phyloP scores from a whole-genome alignment of 495 filamentous ascomycete species.

The Podospora didyma region DNA sequence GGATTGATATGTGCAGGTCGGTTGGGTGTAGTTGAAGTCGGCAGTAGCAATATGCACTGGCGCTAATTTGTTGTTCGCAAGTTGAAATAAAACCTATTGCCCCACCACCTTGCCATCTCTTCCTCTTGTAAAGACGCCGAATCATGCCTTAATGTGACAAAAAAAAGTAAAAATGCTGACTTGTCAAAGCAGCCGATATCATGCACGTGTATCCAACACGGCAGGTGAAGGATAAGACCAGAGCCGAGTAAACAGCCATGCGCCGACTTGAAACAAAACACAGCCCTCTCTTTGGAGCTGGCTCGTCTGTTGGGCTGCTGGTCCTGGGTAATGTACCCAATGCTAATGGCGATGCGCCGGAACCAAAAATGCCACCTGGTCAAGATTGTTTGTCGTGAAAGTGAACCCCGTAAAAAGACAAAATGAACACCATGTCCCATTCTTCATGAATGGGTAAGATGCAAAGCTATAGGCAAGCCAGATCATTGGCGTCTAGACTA shows the following conservation, averaged over 20 bases:
- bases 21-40: too few species aligned
- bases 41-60: too few species aligned
- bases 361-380: not conserved
- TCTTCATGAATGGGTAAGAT: slow-evolving; percentile 9
- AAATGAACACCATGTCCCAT: slow-evolving; percentile 10
- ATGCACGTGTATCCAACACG: slow-evolving; percentile 10
- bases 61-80: not conserved
- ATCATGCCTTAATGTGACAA: slow-evolving; percentile 6
- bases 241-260: too few species aligned
- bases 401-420: not conserved
- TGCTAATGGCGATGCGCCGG: not conserved
- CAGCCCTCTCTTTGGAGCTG: not conserved
- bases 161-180: slow-evolving; percentile 1
- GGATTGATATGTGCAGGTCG: too few species aligned
- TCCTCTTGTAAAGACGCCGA: slow-evolving; percentile 7
- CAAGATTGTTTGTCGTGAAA: not conserved
- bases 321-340: not conserved
- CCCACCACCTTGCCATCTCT: not conserved
- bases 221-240: not conserved
- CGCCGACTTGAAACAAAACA: not conserved
- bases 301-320: too few species aligned
- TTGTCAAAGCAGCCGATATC: not conserved
- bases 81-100: not conserved
- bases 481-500: not conserved
- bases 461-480: slow-evolving; percentile 10